Base-by-base conservation (phyloP, 2,329 filamentous ascomycete genomes). In the Didymella arachidicola region DNA sequence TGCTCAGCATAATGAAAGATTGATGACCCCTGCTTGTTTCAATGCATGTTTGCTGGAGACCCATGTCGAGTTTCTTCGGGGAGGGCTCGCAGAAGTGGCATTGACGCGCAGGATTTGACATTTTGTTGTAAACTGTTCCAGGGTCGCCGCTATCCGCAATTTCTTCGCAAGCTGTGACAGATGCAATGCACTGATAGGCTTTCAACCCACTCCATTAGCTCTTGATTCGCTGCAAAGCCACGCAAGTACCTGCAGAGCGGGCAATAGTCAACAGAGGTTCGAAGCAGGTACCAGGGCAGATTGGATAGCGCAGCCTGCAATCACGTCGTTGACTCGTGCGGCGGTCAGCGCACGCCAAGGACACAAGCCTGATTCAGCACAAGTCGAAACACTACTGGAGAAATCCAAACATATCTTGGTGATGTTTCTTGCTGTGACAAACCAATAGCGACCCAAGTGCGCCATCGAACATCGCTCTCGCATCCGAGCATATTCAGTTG, bases 1-100 rank as follows among this genome's bases (percentile, higher is more conserved):
- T 47, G 29, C 46, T 56, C 36, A 45, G 57, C 57, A 53, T 60
- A 56, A 60, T 60, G 53, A 53, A 60, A 60, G 27, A 55, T 19
- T 60, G 32, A 60, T 22, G 43, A 60, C 52, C 52, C 56, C 46
- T 54, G 50, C 46, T 45, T 18, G 26, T 54, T 50, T 50, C 46
- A 34, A 51, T 47, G 56, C 56, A 30, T 46, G 34, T 29, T 51
- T 39, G 27, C 45, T 46, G 22, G 16, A 19, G 32, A 22, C 34
- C 50, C 25, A 26, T 46, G 34, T 26, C 34, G 14, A 25, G 26
- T 38, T 51, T 38, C 34, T 45, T 30, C 45, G 32, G 44, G 7
- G 7, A 14, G 29, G 38, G 10, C 7, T 49, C 22, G 45, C 14
- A 22, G 18, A 27, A 30, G 45, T 32, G 39, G 46, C 50, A 43